These are phyloP conservation scores for Talaromyces islandicus DNA, from an alignment of 2,329 filamentous ascomycete genomes.

Conservation along the genomic window DNA sequence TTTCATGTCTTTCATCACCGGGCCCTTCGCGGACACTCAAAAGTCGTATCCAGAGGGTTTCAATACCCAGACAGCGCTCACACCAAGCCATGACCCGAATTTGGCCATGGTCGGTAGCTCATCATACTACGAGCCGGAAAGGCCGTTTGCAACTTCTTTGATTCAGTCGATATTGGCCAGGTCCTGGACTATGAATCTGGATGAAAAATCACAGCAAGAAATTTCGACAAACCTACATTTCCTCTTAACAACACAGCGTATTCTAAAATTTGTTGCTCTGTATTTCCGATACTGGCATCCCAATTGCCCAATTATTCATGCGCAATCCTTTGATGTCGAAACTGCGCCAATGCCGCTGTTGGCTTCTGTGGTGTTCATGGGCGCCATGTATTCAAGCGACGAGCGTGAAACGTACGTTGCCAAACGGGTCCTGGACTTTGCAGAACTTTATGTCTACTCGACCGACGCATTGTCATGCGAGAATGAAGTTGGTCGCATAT, in stretches of 20 bases:
- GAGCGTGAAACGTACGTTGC: slow-evolving; percentile 32
- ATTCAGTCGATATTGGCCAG: slow-evolving; percentile 36
- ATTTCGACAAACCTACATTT: slow-evolving; percentile 34
- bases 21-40: slow-evolving; percentile 27
- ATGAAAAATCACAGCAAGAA: slow-evolving; percentile 32
- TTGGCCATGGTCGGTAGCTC: slow-evolving; percentile 16
- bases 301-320: slow-evolving; percentile 39
- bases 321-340: slow-evolving; percentile 36
- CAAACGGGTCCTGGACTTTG: slow-evolving; percentile 37
- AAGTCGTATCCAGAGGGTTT: slow-evolving; percentile 17
- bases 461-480: slow-evolving; percentile 37
- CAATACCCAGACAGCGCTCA: slow-evolving; percentile 13
- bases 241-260: slow-evolving; percentile 35
- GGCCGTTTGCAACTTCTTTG: slow-evolving; percentile 32
- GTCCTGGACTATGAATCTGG: slow-evolving; percentile 32
- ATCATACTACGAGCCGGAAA: slow-evolving; percentile 29
- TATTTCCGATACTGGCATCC: slow-evolving; percentile 44
- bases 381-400: slow-evolving; percentile 40
- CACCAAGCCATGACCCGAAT: slow-evolving; percentile 16
- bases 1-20: slow-evolving; percentile 33
- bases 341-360: slow-evolving; percentile 32
- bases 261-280: slow-evolving; percentile 35
- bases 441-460: slow-evolving; percentile 39
- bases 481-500: slow-evolving; percentile 30
- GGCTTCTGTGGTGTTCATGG: slow-evolving; percentile 36